Evolutionary conservation across 2,329 filamentous ascomycete genomes (phyloP).

Genomic region (Cladophialophora psammophila): DNA sequence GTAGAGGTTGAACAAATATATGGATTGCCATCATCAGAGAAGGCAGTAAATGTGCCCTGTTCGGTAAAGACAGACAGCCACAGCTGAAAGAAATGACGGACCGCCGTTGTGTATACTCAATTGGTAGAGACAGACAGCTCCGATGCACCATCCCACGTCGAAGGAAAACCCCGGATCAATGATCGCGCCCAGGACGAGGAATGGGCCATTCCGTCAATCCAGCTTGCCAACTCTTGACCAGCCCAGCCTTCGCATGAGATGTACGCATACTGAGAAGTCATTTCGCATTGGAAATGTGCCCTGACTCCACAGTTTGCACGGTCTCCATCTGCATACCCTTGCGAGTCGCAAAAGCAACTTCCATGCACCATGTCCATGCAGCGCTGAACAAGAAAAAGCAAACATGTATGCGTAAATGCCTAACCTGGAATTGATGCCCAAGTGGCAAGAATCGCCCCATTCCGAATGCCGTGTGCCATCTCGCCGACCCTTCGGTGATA

Average conservation of each 20-base stretch:
- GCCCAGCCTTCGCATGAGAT: background rate
- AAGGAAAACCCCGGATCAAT: background rate
- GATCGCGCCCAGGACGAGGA: background rate
- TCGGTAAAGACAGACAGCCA: constrained; percentile 6
- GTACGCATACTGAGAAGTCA: background rate
- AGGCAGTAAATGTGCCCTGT: background rate
- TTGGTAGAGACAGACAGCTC: background rate
- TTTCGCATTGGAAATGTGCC: background rate
- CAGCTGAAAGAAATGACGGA: background rate
- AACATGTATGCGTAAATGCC: background rate
- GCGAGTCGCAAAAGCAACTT: background rate
- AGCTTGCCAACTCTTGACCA: background rate
- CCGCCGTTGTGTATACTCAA: background rate
- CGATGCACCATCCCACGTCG: background rate
- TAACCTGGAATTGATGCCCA: background rate
- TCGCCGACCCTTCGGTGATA: constrained; percentile 1
- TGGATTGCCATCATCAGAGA: background rate
- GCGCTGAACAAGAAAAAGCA: background rate
- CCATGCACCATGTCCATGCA: background rate
- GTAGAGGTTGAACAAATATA: background rate
- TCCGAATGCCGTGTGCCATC: constrained; percentile 1
- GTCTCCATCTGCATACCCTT: background rate
- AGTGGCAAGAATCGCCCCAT: constrained; percentile 1
- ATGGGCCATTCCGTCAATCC: background rate
- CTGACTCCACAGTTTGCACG: background rate